These are phyloP conservation scores for Xerocomus spinulosus DNA, from an alignment of 768 basidiomycete genomes.

Conservation along the genomic window DNA sequence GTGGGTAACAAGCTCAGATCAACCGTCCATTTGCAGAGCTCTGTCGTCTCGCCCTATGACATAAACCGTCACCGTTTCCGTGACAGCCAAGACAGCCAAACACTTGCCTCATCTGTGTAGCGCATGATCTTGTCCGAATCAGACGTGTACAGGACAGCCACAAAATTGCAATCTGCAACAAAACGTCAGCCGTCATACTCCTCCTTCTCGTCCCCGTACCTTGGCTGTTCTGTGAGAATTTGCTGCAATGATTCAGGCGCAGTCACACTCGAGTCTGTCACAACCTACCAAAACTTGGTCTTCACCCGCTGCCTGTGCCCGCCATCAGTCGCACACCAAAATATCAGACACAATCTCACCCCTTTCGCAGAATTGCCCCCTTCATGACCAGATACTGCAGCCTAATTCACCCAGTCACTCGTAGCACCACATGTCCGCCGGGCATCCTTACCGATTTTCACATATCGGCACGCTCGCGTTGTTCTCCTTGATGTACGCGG, in stretches of 20 bases:
- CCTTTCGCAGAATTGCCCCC: slow-evolving; percentile 82
- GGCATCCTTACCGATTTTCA: slow-evolving; percentile 62
- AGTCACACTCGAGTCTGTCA: slow-evolving; percentile 2
- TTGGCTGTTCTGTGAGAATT: slow-evolving; percentile 59
- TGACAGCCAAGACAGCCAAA: slow-evolving; percentile 10
- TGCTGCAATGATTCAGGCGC: slow-evolving; percentile 39
- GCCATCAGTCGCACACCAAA: slow-evolving; percentile 18
- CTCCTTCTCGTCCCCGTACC: slow-evolving; percentile 32
- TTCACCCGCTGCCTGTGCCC: slow-evolving; percentile 65
- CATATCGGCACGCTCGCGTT: slow-evolving; percentile 74
- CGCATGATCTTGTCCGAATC: slow-evolving; percentile 73
- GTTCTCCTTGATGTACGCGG: slow-evolving; percentile 77
- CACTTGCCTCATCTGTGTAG: slow-evolving; percentile 70
- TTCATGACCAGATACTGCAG: slow-evolving; percentile 85
- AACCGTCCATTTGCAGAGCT: slow-evolving; percentile 85
- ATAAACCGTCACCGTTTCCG: slow-evolving; percentile 21
- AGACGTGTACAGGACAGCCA: slow-evolving; percentile 78
- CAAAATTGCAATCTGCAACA: slow-evolving; percentile 66
- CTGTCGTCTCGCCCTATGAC: slow-evolving; percentile 57
- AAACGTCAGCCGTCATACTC: not conserved
- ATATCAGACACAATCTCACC: slow-evolving; percentile 43
- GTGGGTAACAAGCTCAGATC: slow-evolving; percentile 73
- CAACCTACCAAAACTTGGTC: slow-evolving; percentile 74
- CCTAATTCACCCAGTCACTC: slow-evolving; percentile 38
- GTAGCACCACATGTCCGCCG: slow-evolving; percentile 7